phyloP scores from a whole-genome alignment of 1,284 basidiomycete genomes.

The Mycosarcoma maydis region DNA sequence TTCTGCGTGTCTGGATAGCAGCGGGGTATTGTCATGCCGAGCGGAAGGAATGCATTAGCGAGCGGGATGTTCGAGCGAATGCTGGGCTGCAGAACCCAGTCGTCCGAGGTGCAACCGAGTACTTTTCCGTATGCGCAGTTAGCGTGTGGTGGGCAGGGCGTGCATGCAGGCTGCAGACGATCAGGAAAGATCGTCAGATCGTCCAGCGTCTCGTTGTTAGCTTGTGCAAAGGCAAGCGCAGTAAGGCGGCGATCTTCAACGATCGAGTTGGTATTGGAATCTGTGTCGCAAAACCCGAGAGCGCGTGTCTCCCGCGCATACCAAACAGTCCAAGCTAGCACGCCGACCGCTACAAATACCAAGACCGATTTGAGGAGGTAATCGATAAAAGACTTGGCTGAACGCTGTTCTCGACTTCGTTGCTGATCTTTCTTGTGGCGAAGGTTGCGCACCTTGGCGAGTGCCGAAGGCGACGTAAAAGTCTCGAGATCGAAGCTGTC shows the following conservation, averaged over 20 bases:
- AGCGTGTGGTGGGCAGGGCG: conserved; percentile 59
- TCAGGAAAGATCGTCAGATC: conserved; percentile 33
- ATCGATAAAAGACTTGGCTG: conserved; percentile 7
- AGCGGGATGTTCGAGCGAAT: conserved; percentile 48
- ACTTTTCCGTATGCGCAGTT: conserved; percentile 46
- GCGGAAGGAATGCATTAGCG: conserved; percentile 35
- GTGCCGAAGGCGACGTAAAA: conserved; percentile 27
- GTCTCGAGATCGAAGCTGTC: conserved; percentile 32
- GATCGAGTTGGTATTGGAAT: conserved; percentile 36
- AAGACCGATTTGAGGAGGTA: conserved; percentile 10
- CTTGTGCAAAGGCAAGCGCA: conserved; percentile 27
- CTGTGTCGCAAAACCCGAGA: conserved; percentile 59
- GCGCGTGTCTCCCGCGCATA: conserved; percentile 51
- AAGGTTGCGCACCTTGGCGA: conserved; percentile 38
- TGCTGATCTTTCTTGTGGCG: conserved; percentile 31
- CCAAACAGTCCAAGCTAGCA: conserved; percentile 44
- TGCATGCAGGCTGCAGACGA: conserved; percentile 46
- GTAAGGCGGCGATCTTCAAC: conserved; percentile 31
- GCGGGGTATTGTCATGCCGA: conserved; percentile 24
- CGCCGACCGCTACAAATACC: conserved; percentile 5
- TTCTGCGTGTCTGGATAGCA: conserved; percentile 64
- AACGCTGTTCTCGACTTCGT: conserved; percentile 6
- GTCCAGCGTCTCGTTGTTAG: conserved; percentile 32
- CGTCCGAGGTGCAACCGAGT: conserved; percentile 43
- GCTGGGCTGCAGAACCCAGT: conserved; percentile 53